Conservation (phyloP, 805 yeast genomes). For the Saturnispora mendoncae region DNA sequence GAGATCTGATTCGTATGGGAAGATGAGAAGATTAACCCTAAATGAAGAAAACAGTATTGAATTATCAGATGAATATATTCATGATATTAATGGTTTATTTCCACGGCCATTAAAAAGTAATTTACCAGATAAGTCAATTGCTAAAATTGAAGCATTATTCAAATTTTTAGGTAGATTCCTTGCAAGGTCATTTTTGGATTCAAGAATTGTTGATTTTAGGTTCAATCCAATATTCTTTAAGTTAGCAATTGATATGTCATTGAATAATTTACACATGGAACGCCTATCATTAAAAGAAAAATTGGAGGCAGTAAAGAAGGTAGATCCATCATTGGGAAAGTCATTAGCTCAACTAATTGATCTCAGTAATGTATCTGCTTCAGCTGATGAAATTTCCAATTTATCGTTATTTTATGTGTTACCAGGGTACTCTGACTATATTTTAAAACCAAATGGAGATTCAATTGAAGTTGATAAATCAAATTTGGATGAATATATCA, state of each 20-base stretch:
- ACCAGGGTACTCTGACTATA: constrained; percentile 66
- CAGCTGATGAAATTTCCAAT: constrained; percentile 36
- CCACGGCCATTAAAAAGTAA: constrained; percentile 49
- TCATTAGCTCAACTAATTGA: constrained; percentile 5
- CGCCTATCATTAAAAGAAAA: constrained; percentile 9
- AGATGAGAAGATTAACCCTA: neutral
- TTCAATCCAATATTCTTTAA: constrained; percentile 67
- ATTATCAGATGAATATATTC: constrained; percentile 30
- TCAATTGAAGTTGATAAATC: constrained; percentile 37
- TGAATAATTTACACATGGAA: constrained; percentile 2
- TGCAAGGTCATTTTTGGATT: constrained; percentile 80
- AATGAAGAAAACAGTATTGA: constrained; percentile 14
- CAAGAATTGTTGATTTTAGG: constrained; percentile 76
- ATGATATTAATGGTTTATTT: constrained; percentile 49
- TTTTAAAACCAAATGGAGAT: constrained; percentile 50
- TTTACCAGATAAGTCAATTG: constrained; percentile 8
- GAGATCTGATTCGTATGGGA: constrained; percentile 37
- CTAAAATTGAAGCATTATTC: constrained; percentile 44
- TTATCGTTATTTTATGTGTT: constrained; percentile 57
- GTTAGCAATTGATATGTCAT: constrained; percentile 32
- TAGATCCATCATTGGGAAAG: constrained; percentile 52
- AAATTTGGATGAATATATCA: constrained; percentile 53
- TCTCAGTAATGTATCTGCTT: constrained; percentile 13
- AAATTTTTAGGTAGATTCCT: constrained; percentile 69
- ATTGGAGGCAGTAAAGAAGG: constrained; percentile 33